Base-by-base conservation (phyloP, 306 rosid genomes). In the Prunus davidiana region DNA sequence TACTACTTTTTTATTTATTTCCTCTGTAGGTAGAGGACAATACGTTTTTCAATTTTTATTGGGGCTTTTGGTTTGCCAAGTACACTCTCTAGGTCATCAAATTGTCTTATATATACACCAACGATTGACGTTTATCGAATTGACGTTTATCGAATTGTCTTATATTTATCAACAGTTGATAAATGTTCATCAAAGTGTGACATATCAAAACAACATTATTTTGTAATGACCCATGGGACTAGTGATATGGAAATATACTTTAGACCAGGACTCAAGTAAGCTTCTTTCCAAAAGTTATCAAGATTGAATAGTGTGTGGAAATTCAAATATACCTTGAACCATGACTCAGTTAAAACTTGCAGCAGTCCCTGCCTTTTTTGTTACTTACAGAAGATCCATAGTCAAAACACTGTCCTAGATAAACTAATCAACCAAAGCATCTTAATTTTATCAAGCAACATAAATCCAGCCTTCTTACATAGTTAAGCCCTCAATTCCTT, bases 381-480 rank as follows among this genome's bases (percentile, higher is more conserved):
- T 11, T 25, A 28, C 41, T 25, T 28, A 16, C 50, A 18, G 6
- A 49, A 27, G 49, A 64, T 64, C 14, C 46, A 64, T 3, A 18
- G 25, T 64, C 47, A 64, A 64, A 15, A 74, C 64, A 65, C 72
- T 25, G 19, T 11, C n/a, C 34, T 28, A 69, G 28, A 64, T 73
- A 64, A 55, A 58, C 22, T 25, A 65, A 51, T 49, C 20, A 69
- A 25, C 64, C 12, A 74, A 50, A 12, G 46, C 4, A 80, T 47
- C 75, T 50, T 41, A 72, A 67, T 41, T 71, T 41, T 60, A 67
- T 49, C 68, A 66, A 51, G 69, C 71, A 50, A 67, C n/a, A 60
- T 22, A 55, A 3, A 45, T 28, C 74, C 74, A 58, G 62, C 67
- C 64, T 64, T 80, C 25, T 56, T 71, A 71, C 84, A 71, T 12